phyloP scores from a whole-genome alignment of 352 stramenopile species.

The Phytophthora palmivora region DNA sequence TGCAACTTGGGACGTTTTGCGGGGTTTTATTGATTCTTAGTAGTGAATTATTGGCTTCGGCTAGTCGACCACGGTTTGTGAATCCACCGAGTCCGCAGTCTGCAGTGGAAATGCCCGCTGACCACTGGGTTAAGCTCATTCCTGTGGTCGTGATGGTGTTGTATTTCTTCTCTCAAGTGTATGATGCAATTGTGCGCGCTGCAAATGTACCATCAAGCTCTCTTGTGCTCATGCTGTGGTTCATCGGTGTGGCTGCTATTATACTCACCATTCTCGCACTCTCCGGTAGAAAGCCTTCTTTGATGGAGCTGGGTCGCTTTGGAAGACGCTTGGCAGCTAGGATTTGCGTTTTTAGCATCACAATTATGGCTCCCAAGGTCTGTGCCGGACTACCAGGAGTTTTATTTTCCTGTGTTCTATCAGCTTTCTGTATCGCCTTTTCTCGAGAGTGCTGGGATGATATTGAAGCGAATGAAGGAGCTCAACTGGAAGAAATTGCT shows the following conservation, averaged over 20 bases:
- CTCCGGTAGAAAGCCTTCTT: conserved; percentile 50
- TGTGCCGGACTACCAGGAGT: conserved; percentile 53
- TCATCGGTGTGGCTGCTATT: conserved; percentile 51
- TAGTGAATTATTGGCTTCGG: conserved; percentile 54
- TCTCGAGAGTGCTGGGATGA: conserved; percentile 81
- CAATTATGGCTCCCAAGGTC: conserved; percentile 51
- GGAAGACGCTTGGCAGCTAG: conserved; percentile 42
- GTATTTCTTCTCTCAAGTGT: conserved; percentile 67
- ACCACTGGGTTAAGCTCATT: conserved; percentile 85
- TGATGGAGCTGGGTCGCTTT: conserved; percentile 39
- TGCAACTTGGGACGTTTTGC: conserved; percentile 78
- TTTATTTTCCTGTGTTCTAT: conserved; percentile 63
- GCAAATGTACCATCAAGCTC: conserved; percentile 49
- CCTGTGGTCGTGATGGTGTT: conserved; percentile 70
- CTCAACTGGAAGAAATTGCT: conserved; percentile 27
- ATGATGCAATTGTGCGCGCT: conserved; percentile 53
- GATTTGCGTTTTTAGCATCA: conserved; percentile 54
- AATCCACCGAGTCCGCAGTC: conserved; percentile 32
- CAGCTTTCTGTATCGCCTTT: conserved; percentile 72
- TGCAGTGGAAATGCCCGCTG: conserved; percentile 55
- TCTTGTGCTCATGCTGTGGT: conserved; percentile 48
- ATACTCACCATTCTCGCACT: conserved; percentile 57
- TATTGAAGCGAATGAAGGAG: conserved; percentile 51
- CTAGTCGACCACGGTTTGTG: conserved; percentile 22
- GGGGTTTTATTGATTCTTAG: conserved; percentile 64